These are phyloP conservation scores for Ogataea siamensis DNA, from an alignment of 805 yeast genomes.

Conservation along the genomic window DNA sequence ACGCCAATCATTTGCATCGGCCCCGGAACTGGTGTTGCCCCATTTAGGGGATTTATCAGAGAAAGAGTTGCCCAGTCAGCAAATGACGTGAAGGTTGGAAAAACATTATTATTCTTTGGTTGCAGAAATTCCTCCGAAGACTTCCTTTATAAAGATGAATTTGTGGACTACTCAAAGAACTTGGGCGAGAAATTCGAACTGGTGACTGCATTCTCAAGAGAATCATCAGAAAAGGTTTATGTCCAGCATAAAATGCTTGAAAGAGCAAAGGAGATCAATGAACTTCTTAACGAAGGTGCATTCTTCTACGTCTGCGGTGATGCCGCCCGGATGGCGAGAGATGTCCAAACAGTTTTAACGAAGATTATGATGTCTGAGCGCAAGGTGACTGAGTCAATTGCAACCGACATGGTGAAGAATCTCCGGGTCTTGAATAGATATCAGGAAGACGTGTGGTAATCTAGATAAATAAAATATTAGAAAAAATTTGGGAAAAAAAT, in stretches of 20 bases:
- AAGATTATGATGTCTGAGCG: slow-evolving; percentile 63
- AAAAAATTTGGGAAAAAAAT: slow-evolving; percentile 2
- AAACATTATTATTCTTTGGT: slow-evolving; percentile 78
- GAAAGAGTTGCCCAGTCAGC: slow-evolving; percentile 67
- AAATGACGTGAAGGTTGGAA: slow-evolving; percentile 57
- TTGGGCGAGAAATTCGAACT: slow-evolving; percentile 66
- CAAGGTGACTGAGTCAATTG: slow-evolving; percentile 62
- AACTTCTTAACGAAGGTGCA: slow-evolving; percentile 65
- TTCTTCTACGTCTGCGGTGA: slow-evolving; percentile 96
- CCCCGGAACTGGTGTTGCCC: slow-evolving; percentile 99
- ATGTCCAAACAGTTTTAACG: slow-evolving; percentile 71
- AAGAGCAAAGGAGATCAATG: slow-evolving; percentile 50
- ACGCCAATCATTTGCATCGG: slow-evolving; percentile 91
- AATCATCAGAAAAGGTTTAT: slow-evolving; percentile 60
- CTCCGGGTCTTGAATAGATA: slow-evolving; percentile 82
- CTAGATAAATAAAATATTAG: not conserved
- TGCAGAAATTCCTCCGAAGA: slow-evolving; percentile 80
- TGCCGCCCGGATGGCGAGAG: slow-evolving; percentile 93
- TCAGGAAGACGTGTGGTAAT: slow-evolving; percentile 97
- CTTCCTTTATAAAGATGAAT: slow-evolving; percentile 83
- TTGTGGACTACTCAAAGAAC: slow-evolving; percentile 68
- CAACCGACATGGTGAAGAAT: slow-evolving; percentile 72
- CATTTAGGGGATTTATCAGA: slow-evolving; percentile 91
- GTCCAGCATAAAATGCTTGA: slow-evolving; percentile 79
- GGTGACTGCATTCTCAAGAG: slow-evolving; percentile 86